phyloP scores from a whole-genome alignment of 345 rosid genomes.

The Syzygium aromaticum region DNA sequence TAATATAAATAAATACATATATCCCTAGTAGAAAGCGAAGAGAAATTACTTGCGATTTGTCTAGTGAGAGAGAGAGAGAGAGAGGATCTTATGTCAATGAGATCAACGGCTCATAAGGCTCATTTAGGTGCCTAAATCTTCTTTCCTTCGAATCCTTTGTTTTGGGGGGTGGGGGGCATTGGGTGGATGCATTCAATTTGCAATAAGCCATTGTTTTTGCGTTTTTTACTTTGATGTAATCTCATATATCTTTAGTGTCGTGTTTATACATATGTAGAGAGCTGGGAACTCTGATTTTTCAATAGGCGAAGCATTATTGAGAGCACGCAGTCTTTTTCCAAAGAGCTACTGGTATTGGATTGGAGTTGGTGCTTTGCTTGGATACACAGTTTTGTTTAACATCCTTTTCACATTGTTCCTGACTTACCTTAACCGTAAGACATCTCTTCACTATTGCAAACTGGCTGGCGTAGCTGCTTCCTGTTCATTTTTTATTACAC shows the following conservation, averaged over 20 bases:
- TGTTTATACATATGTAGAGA: slow-evolving; percentile 33
- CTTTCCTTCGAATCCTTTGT: neutral
- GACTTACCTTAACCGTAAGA: slow-evolving; percentile 75
- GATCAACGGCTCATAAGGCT: neutral
- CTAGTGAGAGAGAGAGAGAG: neutral
- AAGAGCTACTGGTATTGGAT: slow-evolving; percentile 98
- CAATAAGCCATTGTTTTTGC: neutral
- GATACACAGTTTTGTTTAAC: slow-evolving; percentile 74
- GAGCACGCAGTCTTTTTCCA: slow-evolving; percentile 66
- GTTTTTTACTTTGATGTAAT: slow-evolving; percentile 1
- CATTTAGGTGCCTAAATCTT: neutral
- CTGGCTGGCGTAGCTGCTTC: neutral
- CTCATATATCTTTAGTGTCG: neutral
- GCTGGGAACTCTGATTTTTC: slow-evolving; percentile 33
- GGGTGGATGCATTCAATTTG: neutral
- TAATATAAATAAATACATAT: neutral
- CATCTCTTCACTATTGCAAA: slow-evolving; percentile 1
- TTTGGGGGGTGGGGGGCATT: neutral
- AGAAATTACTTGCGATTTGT: neutral
- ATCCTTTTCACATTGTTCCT: slow-evolving; percentile 71
- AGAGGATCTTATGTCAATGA: neutral
- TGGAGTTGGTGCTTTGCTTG: slow-evolving; percentile 85
- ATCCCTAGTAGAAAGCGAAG: neutral
- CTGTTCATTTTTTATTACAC: neutral
- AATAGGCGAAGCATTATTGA: slow-evolving; percentile 59